Percentiles rank a stretch among this genome's conserved stretches.
Evolutionary conservation across 305 asterid species (phyloP).

Genomic region (Rubia balearica): DNA sequence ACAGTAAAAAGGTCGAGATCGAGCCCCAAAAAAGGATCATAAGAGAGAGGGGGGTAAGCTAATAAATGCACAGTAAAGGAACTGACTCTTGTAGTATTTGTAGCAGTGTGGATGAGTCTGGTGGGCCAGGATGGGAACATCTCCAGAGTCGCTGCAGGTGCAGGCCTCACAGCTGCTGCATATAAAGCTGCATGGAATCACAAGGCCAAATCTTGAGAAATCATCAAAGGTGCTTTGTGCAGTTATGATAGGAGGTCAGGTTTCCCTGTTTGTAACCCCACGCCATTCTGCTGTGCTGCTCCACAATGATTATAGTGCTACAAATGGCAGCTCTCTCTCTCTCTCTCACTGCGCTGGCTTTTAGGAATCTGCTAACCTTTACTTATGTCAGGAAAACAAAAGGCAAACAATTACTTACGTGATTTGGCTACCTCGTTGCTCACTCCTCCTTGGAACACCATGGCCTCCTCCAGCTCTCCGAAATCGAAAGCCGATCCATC

Average conservation of each 20-base stretch:
- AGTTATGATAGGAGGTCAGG: conserved; percentile 42
- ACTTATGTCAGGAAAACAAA: conserved; percentile 38
- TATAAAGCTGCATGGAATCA: conserved; percentile 76
- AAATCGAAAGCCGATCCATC: conserved; percentile 69
- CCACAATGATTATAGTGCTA: conserved; percentile 58
- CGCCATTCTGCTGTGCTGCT: conserved; percentile 51
- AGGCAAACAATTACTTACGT: conserved; percentile 37
- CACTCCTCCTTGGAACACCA: conserved; percentile 58
- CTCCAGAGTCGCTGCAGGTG: conserved; percentile 87
- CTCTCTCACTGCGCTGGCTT: conserved; percentile 3
- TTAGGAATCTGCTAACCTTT: conserved; percentile 36
- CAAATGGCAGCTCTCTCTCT: conserved; percentile 38
- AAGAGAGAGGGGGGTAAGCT: no score
- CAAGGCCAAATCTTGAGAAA: conserved; percentile 37
- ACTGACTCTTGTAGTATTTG: neutral
- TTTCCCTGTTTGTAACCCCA: conserved; percentile 70
- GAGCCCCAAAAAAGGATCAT: neutral
- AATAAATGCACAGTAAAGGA: no score
- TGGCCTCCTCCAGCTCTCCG: conserved; percentile 85
- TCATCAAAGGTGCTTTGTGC: conserved; percentile 12
- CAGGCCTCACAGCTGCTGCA: conserved; percentile 46
- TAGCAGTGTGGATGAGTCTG: conserved; percentile 51
- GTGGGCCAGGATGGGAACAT: conserved; percentile 97
- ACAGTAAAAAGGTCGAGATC: neutral
- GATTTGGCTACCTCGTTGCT: conserved; percentile 47